A percentile compares a stretch with the other conserved stretches of the same genome.
phyloP scores from a whole-genome alignment of 441 rosid species.

The Cnidoscolus chayamansa region DNA sequence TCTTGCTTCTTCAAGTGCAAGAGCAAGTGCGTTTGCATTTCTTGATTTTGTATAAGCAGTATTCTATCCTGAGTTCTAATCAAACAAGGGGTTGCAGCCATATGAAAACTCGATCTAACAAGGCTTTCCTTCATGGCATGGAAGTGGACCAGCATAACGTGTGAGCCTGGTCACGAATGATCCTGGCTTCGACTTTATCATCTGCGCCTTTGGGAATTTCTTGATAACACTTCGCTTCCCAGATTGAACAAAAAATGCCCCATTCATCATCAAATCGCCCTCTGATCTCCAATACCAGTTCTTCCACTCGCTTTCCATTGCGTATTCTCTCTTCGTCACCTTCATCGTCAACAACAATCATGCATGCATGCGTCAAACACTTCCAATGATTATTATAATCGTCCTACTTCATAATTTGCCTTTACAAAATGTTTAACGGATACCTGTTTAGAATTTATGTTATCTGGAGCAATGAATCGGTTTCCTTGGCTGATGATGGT shows the following conservation, averaged over 20 bases:
- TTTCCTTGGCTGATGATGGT: constrained; percentile 75
- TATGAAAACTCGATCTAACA: background rate
- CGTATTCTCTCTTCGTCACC: constrained; percentile 49
- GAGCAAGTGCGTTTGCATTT: no score
- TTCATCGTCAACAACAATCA: constrained; percentile 15
- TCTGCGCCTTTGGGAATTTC: constrained; percentile 17
- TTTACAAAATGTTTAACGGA: background rate
- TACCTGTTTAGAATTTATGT: constrained; percentile 11
- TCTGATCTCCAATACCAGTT: constrained; percentile 54
- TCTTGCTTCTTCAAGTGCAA: no score
- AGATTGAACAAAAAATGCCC: constrained; percentile 47
- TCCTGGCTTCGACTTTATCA: constrained; percentile 42
- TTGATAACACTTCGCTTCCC: constrained; percentile 24
- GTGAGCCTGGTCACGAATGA: constrained; percentile 37
- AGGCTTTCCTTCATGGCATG: constrained; percentile 24
- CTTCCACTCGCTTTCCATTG: constrained; percentile 35
- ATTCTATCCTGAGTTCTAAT: no score
- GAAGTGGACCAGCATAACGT: constrained; percentile 43
- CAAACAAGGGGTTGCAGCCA: no score
- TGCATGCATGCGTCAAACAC: no score
- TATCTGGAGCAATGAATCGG: constrained; percentile 55
- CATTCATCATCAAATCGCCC: constrained; percentile 46
- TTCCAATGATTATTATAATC: no score
- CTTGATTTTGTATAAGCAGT: no score
- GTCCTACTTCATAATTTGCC: background rate